Conservation (phyloP, 805 yeast species). For the Lipomyces oligophaga region DNA sequence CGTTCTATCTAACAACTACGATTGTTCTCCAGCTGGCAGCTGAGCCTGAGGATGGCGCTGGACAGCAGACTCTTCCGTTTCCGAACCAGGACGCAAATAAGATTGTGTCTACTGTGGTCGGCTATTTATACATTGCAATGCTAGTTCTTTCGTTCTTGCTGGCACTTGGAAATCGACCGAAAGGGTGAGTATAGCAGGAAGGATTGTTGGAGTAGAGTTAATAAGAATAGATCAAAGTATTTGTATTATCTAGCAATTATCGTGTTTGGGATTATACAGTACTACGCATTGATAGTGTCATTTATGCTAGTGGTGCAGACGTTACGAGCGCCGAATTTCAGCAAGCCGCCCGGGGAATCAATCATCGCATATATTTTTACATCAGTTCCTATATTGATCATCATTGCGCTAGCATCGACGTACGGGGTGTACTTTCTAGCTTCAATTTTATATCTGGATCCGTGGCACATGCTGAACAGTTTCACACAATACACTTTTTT, state of each 20-base stretch:
- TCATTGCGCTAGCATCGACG: slow-evolving; percentile 58
- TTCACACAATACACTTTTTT: slow-evolving; percentile 47
- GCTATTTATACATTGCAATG: slow-evolving; percentile 55
- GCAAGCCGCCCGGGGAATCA: slow-evolving; percentile 32
- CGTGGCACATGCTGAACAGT: slow-evolving; percentile 50
- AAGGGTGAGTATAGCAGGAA: slow-evolving; percentile 39
- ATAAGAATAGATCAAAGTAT: slow-evolving; percentile 41
- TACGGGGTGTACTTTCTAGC: slow-evolving; percentile 59
- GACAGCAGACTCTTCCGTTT: slow-evolving; percentile 31
- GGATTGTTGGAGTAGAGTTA: not conserved
- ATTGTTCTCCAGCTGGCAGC: slow-evolving; percentile 51
- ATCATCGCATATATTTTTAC: slow-evolving; percentile 33
- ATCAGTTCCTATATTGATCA: slow-evolving; percentile 48
- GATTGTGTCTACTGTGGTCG: slow-evolving; percentile 38
- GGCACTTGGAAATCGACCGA: slow-evolving; percentile 62
- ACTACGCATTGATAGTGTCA: slow-evolving; percentile 56
- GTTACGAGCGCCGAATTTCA: slow-evolving; percentile 38
- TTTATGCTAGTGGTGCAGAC: slow-evolving; percentile 56
- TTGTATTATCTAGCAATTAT: slow-evolving; percentile 51
- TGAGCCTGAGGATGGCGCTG: slow-evolving; percentile 44
- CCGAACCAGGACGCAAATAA: slow-evolving; percentile 8
- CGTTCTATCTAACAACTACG: slow-evolving; percentile 61
- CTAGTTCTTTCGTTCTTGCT: slow-evolving; percentile 57
- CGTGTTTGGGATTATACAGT: slow-evolving; percentile 59
- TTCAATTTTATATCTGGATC: slow-evolving; percentile 57